A percentile compares a stretch with the other conserved stretches of the same genome.
Conservation (phyloP, 2,329 filamentous ascomycete genomes). For the Xylaria sp. region DNA sequence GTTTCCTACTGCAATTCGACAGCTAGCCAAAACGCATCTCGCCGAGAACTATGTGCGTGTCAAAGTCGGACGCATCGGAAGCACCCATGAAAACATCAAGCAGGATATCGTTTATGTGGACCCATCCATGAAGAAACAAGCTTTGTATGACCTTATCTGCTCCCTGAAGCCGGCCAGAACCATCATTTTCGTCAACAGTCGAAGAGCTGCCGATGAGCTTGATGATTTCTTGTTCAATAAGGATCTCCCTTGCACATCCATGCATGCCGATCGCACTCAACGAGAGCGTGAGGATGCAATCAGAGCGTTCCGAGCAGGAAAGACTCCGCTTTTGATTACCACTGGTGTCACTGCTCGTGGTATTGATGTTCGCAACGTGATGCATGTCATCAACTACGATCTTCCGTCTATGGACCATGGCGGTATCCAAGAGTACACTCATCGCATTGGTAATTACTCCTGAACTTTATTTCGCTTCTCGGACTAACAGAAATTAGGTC, state of each 20-base stretch:
- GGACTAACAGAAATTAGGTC: constrained; percentile 63
- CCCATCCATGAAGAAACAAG: constrained; percentile 72
- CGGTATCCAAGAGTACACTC: constrained; percentile 93
- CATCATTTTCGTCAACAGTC: constrained; percentile 89
- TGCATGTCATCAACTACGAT: constrained; percentile 94
- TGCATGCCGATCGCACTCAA: constrained; percentile 88
- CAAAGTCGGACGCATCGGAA: constrained; percentile 86
- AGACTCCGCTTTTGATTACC: constrained; percentile 81
- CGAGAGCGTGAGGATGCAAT: constrained; percentile 91
- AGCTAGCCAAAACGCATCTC: constrained; percentile 81
- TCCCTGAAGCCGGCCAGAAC: constrained; percentile 78
- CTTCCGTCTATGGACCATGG: constrained; percentile 78
- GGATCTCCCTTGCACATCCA: constrained; percentile 83
- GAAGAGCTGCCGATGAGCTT: constrained; percentile 79
- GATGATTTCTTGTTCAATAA: constrained; percentile 90
- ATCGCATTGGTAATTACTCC: constrained; percentile 83
- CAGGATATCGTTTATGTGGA: constrained; percentile 79
- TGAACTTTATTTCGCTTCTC: background rate
- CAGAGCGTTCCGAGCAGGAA: constrained; percentile 81
- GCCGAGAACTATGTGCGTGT: constrained; percentile 79
- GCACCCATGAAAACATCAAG: constrained; percentile 81
- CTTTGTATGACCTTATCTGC: constrained; percentile 77
- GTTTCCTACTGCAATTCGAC: constrained; percentile 82
- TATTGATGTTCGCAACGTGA: constrained; percentile 85
- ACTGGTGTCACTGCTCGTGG: constrained; percentile 90